These are phyloP conservation scores for Grosmannia clavigera DNA, from an alignment of 2,329 filamentous ascomycete species.

Conservation along the genomic window DNA sequence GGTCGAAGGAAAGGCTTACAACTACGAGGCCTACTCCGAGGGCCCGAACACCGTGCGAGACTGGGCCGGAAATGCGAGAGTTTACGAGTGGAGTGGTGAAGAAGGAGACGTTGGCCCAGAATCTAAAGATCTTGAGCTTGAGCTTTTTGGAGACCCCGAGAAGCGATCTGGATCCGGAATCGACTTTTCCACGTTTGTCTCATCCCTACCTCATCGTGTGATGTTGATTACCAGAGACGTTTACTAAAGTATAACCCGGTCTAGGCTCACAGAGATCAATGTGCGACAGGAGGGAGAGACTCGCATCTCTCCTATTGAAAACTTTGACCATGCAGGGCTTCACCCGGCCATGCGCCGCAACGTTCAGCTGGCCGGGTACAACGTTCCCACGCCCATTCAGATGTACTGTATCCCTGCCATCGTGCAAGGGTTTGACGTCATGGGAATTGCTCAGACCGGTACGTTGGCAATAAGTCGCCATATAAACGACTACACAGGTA, in stretches of 20 bases:
- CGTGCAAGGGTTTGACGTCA: slow-evolving; percentile 63
- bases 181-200: slow-evolving; percentile 38
- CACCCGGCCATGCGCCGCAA: slow-evolving; percentile 78
- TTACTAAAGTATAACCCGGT: slow-evolving; percentile 10
- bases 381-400: slow-evolving; percentile 73
- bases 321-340: slow-evolving; percentile 65
- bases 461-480: slow-evolving; percentile 19
- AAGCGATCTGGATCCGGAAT: slow-evolving; percentile 39
- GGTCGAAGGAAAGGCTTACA: slow-evolving; percentile 31
- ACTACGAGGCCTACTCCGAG: slow-evolving; percentile 29
- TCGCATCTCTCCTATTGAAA: slow-evolving; percentile 37
- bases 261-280: slow-evolving; percentile 41
- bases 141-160: slow-evolving; percentile 55
- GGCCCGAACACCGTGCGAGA: slow-evolving; percentile 11
- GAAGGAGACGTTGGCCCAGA: slow-evolving; percentile 73
- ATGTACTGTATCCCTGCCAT: slow-evolving; percentile 74
- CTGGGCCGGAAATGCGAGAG: slow-evolving; percentile 43
- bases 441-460: slow-evolving; percentile 91
- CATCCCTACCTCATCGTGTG: neutral
- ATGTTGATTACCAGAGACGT: slow-evolving; percentile 1
- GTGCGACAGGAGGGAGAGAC: slow-evolving; percentile 44
- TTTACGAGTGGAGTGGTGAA: slow-evolving; percentile 79
- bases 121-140: slow-evolving; percentile 55
- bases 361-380: slow-evolving; percentile 59
- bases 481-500: too few species aligned